Percentiles rank a stretch among this genome's conserved stretches.
Evolutionary conservation across 2,329 filamentous ascomycete species (phyloP).

Genomic region (Pezicula neosporulosa): DNA sequence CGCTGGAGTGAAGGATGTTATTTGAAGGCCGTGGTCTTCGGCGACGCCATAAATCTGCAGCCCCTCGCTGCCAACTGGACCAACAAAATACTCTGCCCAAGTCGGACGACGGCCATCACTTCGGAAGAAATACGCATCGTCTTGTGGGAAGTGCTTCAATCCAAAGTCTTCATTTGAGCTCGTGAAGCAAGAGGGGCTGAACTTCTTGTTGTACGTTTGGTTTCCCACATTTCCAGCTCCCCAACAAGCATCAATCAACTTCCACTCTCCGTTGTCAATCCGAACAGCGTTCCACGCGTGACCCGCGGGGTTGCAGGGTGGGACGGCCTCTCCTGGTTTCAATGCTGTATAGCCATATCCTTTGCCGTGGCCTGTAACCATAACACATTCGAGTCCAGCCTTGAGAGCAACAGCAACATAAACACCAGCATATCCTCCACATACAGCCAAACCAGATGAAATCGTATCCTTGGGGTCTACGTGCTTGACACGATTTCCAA

Average conservation of each 20-base stretch:
- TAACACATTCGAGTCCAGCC: constrained; percentile 74
- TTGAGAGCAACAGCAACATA: constrained; percentile 75
- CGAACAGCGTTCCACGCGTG: constrained; percentile 95
- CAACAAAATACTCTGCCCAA: constrained; percentile 82
- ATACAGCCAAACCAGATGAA: constrained; percentile 77
- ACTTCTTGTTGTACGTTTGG: constrained; percentile 60
- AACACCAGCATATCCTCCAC: constrained; percentile 83
- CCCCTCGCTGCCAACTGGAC: constrained; percentile 47
- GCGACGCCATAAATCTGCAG: constrained; percentile 43
- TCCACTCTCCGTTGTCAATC: constrained; percentile 86
- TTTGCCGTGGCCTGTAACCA: constrained; percentile 80
- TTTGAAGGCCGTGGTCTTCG: constrained; percentile 47
- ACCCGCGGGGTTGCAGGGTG: constrained; percentile 55
- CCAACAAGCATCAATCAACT: constrained; percentile 90
- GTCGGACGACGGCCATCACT: constrained; percentile 62
- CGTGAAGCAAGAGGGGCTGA: constrained; percentile 60
- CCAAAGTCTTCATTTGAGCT: constrained; percentile 77
- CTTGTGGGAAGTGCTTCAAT: constrained; percentile 70
- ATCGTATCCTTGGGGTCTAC: constrained; percentile 72
- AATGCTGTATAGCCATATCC: constrained; percentile 70
- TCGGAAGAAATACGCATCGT: constrained; percentile 69
- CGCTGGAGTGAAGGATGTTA: constrained; percentile 59
- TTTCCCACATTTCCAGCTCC: constrained; percentile 70
- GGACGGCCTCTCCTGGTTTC: constrained; percentile 60
- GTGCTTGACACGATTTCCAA: constrained; percentile 62